Evolutionary conservation across 306 rosid species (phyloP), one percentile per base, ranked within the genome.

Genomic region (Lathyrus aphaca): DNA sequence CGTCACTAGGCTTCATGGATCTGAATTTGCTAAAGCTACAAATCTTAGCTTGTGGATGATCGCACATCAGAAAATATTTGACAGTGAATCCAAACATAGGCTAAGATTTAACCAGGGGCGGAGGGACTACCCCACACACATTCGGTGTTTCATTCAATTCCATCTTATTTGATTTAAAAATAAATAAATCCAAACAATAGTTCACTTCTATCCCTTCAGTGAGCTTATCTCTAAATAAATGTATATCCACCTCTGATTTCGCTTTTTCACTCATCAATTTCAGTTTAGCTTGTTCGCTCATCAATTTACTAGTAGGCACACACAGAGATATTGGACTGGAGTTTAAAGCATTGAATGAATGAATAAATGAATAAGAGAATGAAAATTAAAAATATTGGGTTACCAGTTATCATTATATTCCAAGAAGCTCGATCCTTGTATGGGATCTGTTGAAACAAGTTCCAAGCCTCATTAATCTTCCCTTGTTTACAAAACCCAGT

Each of bases 321-420:
- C 18, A 68, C 4, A 69, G 13, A 57, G 25, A 49, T 17, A 61
- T 29, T 69, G 11, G 10, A 68, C 70, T 43, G 3, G 2, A 68
- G 16, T 40, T 38, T 38, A 63, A 21, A 18, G 54, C 62, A 5
- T 21, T 1, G 27, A 49, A 68, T 39, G 45, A 68, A 23, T 0
- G 10, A 62, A 63, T 38, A 37, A 68, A 37, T 0, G 29, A 62
- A 63, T 38, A 21, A 23, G 69, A 49, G 38, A 30, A 48, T 29
- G 42, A 45, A 5, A 64, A 64, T 29, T 46, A 29, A 21, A 48
- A 67, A 57, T 4, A 51, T 1, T 0, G 9, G 69, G 39, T 3
- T 64, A 84, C 88, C 91, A 0, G 83, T 82, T 59, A 84, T 79
- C 82, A 84, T 84, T 71, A 82, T 74, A 79, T 82, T 86, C 86